Evolutionary conservation across 2,329 filamentous ascomycete species (phyloP), one percentile per base, ranked within the genome.

Genomic region (Cryphonectria nitschkei): DNA sequence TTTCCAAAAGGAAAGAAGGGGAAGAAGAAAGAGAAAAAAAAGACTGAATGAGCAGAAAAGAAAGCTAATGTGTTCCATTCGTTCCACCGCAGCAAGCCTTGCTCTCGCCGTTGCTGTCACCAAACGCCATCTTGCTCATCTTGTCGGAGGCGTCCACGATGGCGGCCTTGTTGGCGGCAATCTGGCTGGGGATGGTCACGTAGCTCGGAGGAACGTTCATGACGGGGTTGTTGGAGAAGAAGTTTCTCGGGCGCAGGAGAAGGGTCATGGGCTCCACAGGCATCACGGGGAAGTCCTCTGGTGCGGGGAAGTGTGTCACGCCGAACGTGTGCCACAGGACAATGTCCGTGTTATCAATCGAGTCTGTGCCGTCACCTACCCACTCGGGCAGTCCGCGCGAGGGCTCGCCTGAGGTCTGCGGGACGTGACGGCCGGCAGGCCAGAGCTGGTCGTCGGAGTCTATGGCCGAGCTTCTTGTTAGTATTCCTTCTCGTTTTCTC

Each of bases 281-380:
- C 94, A 97, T 97, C 75, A 97, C 86, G 41, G 95, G 95, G 84
- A 93, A 97, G 80, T 97, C 95, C 79, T 98, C 95, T 0, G 94
- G 94, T 0, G 92, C 84, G 0, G 95, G 94, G 84, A 97, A 95
- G 79, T 97, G 95, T 0, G 92, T 95, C 50, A 97, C 85, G 50
- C 95, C 95, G 77, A 97, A 98, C 0, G 94, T 97, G 82, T 97
- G 94, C 94, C 94, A 98, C 22, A 97, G 87, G 1, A 98, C 94
- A 41, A 97, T 83, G 78, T 98, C 93, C 0, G 90, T 93, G 83
- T 97, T 92, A 69, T 92, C 92, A 75, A 97, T 90, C 37, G 84
- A 87, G 70, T 87, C 89, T 62, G 82, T 83, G 16, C 92, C 90
- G 72, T 94, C 88, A 34, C 89, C 89, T 75, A 96, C 91, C 93